Evolutionary conservation across 2,329 filamentous ascomycete species (phyloP).

Genomic region (Fonsecaea pedrosoi): DNA sequence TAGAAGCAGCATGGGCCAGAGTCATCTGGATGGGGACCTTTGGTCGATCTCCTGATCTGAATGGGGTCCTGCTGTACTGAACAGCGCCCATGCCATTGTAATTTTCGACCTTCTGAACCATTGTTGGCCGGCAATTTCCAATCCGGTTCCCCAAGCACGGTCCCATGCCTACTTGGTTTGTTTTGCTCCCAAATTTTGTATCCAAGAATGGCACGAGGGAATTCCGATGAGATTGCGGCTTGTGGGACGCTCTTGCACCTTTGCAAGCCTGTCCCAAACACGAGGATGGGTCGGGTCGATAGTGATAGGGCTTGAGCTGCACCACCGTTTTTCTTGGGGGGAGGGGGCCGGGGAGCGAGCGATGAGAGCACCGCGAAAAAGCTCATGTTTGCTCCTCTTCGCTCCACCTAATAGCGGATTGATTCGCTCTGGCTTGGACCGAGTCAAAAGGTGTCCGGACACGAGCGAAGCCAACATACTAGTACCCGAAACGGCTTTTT

Average conservation of each 20-base stretch:
- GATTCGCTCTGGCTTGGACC: slow-evolving; percentile 14
- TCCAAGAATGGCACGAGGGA: not conserved
- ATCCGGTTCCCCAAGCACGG: not conserved
- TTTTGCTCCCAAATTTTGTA: not conserved
- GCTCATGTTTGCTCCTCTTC: slow-evolving; percentile 13
- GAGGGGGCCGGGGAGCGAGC: slow-evolving; percentile 15
- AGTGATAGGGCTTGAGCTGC: slow-evolving; percentile 11
- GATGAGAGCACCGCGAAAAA: slow-evolving; percentile 9
- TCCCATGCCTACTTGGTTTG: slow-evolving; percentile 1
- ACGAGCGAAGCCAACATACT: slow-evolving; percentile 14
- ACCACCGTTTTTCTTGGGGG: slow-evolving; percentile 14
- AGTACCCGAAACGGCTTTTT: slow-evolving; percentile 16
- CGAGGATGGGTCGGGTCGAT: slow-evolving; percentile 1
- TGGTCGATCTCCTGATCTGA: slow-evolving; percentile 7
- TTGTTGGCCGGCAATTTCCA: not conserved
- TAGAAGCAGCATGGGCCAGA: slow-evolving; percentile 3
- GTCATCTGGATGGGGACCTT: not conserved
- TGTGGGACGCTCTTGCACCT: slow-evolving; percentile 3
- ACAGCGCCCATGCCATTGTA: not conserved
- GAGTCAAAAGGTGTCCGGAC: slow-evolving; percentile 8
- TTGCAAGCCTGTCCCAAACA: not conserved
- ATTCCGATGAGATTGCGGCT: slow-evolving; percentile 1
- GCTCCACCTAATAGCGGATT: slow-evolving; percentile 4
- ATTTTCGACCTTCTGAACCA: not conserved
- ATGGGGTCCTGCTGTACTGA: not conserved